A percentile compares a stretch with the other conserved stretches of the same genome.
Conservation (phyloP, 805 yeast genomes). For the Saccharomyces cerevisiae region DNA sequence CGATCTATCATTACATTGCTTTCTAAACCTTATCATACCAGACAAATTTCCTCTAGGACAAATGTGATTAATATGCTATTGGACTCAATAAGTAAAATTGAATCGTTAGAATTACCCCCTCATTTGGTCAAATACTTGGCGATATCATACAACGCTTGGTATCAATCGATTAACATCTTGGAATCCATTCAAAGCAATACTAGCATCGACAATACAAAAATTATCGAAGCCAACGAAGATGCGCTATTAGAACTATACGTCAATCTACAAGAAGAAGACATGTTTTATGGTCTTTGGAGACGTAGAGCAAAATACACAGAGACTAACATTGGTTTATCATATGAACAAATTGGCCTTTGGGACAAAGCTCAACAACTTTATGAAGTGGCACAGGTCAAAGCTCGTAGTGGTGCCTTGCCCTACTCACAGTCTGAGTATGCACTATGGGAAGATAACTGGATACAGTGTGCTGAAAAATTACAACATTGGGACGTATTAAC, state of each 20-base stretch:
- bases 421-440: conserved; percentile 92
- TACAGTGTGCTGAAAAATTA: conserved; percentile 87
- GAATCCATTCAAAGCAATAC: conserved; percentile 61
- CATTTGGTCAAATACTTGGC: conserved; percentile 86
- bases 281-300: conserved; percentile 97
- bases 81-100: conserved; percentile 73
- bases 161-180: conserved; percentile 73
- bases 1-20: conserved; percentile 68
- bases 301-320: conserved; percentile 90
- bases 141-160: conserved; percentile 82
- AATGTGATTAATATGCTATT: conserved; percentile 79
- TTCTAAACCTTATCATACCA: conserved; percentile 86
- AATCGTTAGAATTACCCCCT: conserved; percentile 78
- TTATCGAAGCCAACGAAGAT: conserved; percentile 79
- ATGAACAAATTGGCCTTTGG: conserved; percentile 93
- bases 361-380: conserved; percentile 87
- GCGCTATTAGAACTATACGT: conserved; percentile 87
- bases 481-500: conserved; percentile 98
- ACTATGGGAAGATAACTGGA: conserved; percentile 99
- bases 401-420: conserved; percentile 89
- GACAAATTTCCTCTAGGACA: conserved; percentile 79
- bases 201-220: conserved; percentile 58
- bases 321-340: conserved; percentile 86
- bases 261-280: conserved; percentile 83
- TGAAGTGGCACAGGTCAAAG: conserved; percentile 94